Percentiles rank a stretch among this genome's conserved stretches.
Conservation (phyloP, 768 basidiomycete genomes). For the Pulveroboletus ravenelii region DNA sequence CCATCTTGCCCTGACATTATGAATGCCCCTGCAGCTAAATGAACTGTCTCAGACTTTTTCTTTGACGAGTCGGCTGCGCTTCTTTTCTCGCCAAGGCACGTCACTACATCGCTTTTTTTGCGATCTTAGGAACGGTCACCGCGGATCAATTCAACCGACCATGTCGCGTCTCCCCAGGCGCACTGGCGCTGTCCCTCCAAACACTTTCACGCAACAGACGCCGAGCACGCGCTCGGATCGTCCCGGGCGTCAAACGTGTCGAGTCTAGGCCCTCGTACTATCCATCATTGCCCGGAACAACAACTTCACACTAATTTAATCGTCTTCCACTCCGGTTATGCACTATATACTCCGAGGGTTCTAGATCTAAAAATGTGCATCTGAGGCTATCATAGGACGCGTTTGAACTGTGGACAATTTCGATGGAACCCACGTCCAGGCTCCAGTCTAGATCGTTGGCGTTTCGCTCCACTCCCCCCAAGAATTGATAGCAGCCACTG, state of each 20-base stretch:
- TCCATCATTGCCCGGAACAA: too few species aligned
- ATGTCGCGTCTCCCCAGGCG: too few species aligned
- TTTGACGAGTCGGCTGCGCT: too few species aligned
- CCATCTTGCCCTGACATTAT: slow-evolving; percentile 34
- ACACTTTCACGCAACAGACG: background rate
- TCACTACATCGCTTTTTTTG: too few species aligned
- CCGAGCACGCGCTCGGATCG: background rate
- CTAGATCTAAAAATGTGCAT: background rate
- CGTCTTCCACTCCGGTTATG: too few species aligned
- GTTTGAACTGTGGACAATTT: too few species aligned
- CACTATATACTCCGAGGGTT: too few species aligned
- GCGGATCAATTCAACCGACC: too few species aligned
- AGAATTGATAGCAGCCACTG: background rate
- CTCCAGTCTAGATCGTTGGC: background rate
- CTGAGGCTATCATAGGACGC: too few species aligned
- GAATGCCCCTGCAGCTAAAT: background rate
- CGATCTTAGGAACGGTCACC: too few species aligned
- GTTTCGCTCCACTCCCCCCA: background rate
- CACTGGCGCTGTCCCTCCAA: background rate
- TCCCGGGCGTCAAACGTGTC: background rate
- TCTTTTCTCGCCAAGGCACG: too few species aligned
- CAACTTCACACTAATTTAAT: too few species aligned
- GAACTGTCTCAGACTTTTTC: background rate
- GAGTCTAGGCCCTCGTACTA: background rate
- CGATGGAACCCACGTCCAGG: background rate